Evolutionary conservation across 352 stramenopile species (phyloP).

Genomic region (Phytophthora meadii): DNA sequence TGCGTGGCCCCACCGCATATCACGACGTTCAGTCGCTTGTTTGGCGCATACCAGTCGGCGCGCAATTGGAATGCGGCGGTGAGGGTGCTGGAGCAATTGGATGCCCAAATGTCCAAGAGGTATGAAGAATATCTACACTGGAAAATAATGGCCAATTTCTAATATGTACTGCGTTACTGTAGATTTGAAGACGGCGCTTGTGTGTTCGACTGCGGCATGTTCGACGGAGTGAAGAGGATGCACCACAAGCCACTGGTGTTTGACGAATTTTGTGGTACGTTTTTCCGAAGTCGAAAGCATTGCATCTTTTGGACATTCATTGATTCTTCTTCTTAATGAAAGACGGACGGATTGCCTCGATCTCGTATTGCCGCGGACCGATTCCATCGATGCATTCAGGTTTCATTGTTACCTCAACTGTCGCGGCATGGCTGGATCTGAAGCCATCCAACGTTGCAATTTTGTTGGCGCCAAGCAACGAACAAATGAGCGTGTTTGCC

Average conservation of each 20-base stretch:
- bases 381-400: slow-evolving; percentile 88
- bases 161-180: neutral
- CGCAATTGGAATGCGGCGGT: slow-evolving; percentile 76
- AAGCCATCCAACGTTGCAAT: slow-evolving; percentile 81
- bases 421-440: slow-evolving; percentile 83
- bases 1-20: slow-evolving; percentile 82
- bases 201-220: slow-evolving; percentile 87
- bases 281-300: neutral
- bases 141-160: slow-evolving; percentile 4
- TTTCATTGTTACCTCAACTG: slow-evolving; percentile 85
- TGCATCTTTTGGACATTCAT: slow-evolving; percentile 1
- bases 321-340: neutral
- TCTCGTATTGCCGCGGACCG: slow-evolving; percentile 70
- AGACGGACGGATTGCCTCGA: slow-evolving; percentile 86
- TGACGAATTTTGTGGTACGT: slow-evolving; percentile 87
- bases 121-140: slow-evolving; percentile 23
- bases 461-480: slow-evolving; percentile 83
- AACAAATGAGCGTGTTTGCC: slow-evolving; percentile 90
- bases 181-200: slow-evolving; percentile 85
- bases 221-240: slow-evolving; percentile 83
- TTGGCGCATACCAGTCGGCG: slow-evolving; percentile 63
- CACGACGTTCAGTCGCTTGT: slow-evolving; percentile 79
- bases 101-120: slow-evolving; percentile 70
- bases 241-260: slow-evolving; percentile 85
- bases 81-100: slow-evolving; percentile 77